Percentiles rank a stretch among this genome's conserved stretches.
phyloP scores from a whole-genome alignment of 2,329 filamentous ascomycete genomes.

The Penicillium nordicum region DNA sequence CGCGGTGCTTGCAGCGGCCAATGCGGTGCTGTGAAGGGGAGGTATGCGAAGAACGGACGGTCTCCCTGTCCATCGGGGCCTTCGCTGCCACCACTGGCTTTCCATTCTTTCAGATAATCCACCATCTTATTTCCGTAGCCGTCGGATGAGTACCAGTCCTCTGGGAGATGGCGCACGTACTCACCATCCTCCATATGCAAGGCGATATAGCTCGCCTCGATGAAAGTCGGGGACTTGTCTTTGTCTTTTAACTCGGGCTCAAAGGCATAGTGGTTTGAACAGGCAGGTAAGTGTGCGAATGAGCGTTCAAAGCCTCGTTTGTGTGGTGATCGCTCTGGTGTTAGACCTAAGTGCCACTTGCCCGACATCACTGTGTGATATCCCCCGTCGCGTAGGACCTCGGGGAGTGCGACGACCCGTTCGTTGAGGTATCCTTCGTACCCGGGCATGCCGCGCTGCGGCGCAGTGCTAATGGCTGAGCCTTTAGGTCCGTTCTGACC shows the following conservation, averaged over 20 bases:
- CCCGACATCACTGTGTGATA: constrained; percentile 61
- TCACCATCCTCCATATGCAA: constrained; percentile 47
- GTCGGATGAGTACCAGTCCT: constrained; percentile 54
- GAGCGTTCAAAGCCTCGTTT: constrained; percentile 58
- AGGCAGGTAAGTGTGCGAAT: constrained; percentile 60
- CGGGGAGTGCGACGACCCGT: constrained; percentile 56
- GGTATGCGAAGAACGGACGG: constrained; percentile 57
- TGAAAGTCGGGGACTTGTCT: constrained; percentile 42
- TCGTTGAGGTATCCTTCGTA: constrained; percentile 64
- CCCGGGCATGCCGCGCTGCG: constrained; percentile 57
- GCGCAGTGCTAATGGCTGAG: constrained; percentile 51
- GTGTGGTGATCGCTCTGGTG: constrained; percentile 54
- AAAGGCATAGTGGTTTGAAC: constrained; percentile 57
- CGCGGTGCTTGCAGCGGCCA: constrained; percentile 61
- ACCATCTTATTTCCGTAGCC: constrained; percentile 54
- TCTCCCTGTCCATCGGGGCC: constrained; percentile 26
- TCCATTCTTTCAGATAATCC: constrained; percentile 51
- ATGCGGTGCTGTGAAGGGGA: constrained; percentile 61
- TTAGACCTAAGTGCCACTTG: constrained; percentile 63
- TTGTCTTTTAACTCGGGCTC: constrained; percentile 44
- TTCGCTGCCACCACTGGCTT: constrained; percentile 29
- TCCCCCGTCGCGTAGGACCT: constrained; percentile 56
- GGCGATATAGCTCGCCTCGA: constrained; percentile 44
- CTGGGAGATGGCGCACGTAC: constrained; percentile 47
- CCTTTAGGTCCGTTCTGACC: constrained; percentile 53